Percentiles rank a stretch among this genome's conserved stretches.
These are phyloP conservation scores for Prillingera fragicola DNA, from an alignment of 1,284 basidiomycete genomes.

Conservation along the genomic window DNA sequence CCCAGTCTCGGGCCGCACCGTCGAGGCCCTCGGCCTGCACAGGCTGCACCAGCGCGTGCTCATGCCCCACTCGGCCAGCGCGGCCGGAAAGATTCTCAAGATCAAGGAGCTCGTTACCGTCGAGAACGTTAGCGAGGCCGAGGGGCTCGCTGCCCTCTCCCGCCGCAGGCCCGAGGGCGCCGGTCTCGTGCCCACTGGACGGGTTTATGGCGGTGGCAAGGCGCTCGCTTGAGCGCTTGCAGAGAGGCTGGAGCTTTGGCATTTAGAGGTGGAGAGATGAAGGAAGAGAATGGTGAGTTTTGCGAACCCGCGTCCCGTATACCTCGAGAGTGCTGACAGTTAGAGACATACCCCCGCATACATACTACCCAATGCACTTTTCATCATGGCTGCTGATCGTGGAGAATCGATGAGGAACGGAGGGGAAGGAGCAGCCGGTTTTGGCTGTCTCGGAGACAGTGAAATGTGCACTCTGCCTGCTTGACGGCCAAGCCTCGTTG, in stretches of 20 bases:
- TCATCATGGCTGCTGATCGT: neutral
- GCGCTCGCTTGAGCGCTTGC: no score
- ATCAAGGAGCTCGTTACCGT: slow-evolving; percentile 55
- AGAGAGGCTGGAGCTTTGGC: no score
- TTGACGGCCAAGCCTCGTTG: no score
- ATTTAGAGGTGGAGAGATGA: no score
- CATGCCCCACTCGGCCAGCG: slow-evolving; percentile 42
- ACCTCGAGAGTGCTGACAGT: no score
- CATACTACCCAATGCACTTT: neutral
- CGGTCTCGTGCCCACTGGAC: slow-evolving; percentile 34
- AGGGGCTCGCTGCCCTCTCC: slow-evolving; percentile 22
- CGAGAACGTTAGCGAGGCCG: slow-evolving; percentile 47
- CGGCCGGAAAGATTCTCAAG: slow-evolving; percentile 50
- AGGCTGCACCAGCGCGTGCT: slow-evolving; percentile 50
- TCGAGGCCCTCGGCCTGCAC: slow-evolving; percentile 49
- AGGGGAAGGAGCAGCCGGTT: neutral
- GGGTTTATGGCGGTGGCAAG: slow-evolving; percentile 31
- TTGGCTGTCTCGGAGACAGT: neutral
- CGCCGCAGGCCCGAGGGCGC: slow-evolving; percentile 35
- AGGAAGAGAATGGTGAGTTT: no score
- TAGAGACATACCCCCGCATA: neutral
- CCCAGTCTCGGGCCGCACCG: slow-evolving; percentile 40
- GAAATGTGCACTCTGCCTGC: no score
- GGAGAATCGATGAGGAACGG: neutral
- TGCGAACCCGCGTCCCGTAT: no score